Evolutionary conservation across 352 stramenopile genomes (phyloP), one percentile per base, ranked within the genome.

Genomic region (Phytophthora vignae): DNA sequence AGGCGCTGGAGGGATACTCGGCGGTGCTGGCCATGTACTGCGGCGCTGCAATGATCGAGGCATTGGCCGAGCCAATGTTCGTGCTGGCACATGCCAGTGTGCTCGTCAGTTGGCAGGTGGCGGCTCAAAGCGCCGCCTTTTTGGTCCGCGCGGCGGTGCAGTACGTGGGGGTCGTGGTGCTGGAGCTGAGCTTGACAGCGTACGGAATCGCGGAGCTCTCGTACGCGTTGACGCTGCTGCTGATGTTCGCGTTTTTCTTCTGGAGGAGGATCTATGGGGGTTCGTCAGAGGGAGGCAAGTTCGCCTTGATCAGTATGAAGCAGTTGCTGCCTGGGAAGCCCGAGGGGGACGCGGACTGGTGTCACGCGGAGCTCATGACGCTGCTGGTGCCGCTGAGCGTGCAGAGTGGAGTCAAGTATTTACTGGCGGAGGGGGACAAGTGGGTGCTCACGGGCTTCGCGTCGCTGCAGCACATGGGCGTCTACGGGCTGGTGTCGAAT

Each of bases 331-430:
- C 89, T 40, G 44, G 66, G 0, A 70, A 66, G 11, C 44, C 38
- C 12, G 46, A 68, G 0, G 38, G 52, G 15, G 40, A 53, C 36
- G 55, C 21, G 3, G 33, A 54, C 15, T 86, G 76, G 78, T 88
- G 92, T 56, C 81, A 95, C n/a, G 22, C 53, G 1, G 75, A 91
- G 22, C 69, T 97, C 10, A 55, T 96, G 64, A 55, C 72, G 22
- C 74, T 96, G 17, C 67, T 94, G 31, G 57, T 82, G 27, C 85
- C 90, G 17, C 72, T 99, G 59, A 93, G 90, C 29, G 69, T 98
- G 11, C 97, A 99, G 73, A 98, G 93, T 54, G 79, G 97, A 22
- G 94, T 99, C 72, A 99, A 99, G 82, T 98, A 99, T 79, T 69
- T 98, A 9, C 83, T 99, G 29, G 99, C 96, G 0, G 97, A 99